Base-by-base conservation (phyloP, 2,329 filamentous ascomycete species). In the Nannizziopsis barbatae region DNA sequence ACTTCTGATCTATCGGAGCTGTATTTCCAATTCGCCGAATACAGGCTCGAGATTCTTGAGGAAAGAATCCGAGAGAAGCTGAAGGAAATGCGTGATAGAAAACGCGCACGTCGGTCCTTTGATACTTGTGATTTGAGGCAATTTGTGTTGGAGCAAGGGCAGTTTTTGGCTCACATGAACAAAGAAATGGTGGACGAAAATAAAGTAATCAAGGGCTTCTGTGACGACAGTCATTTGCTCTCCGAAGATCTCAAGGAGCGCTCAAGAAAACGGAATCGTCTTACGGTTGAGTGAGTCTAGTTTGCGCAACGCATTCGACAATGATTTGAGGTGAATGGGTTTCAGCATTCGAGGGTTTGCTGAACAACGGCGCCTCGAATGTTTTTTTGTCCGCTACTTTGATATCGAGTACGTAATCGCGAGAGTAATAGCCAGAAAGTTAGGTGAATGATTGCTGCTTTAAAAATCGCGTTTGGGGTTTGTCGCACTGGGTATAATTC, bases 1-100 rank as follows among this genome's bases (percentile, higher is more conserved):
- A 75, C 82, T 52, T 80, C 76, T 2, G 66, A 80, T 52, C 64
- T 79, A 1, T 65, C 68, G 0, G 72, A 76, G 55, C 66, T 82
- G 2, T 83, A 83, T 62, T 70, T 71, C 47, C 74, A 81, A 58
- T 84, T 77, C 60, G 67, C 69, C 7, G 71, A 79, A 55, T 84
- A 83, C 60, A 74, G 80, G 2, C 70, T 83, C 3, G 74, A 80
- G 55, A 79, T 81, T 12, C 65, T 83, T 12, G 74, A 80, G 58
- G 75, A 81, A 58, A 73, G 79, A 1, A 62, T 78, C 50, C 70
- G 72, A 11, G 60, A 56, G 22, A 64, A 72, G 58, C 65, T 72
- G 22, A 70, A 69, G 49, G 50, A 56, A 49, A 58, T 57, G 50
- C 58, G 56, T 42, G 63, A 65, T 36, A 57, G 57, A 42, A 63